Evolutionary conservation across 2,329 filamentous ascomycete species (phyloP).

Genomic region (Ascochyta koolunga): DNA sequence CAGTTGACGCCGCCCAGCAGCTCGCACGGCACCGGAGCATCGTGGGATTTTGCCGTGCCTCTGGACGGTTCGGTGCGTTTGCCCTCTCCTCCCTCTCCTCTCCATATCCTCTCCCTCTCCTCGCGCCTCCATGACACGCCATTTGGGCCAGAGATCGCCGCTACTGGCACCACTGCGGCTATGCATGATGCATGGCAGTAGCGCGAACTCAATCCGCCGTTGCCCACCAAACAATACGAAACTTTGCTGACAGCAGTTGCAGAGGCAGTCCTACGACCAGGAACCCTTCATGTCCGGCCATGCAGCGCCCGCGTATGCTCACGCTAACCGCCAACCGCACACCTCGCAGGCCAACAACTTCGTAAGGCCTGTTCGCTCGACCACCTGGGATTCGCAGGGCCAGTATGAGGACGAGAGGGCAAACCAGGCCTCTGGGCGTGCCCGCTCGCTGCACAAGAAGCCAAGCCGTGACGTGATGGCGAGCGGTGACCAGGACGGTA

Average conservation of each 20-base stretch:
- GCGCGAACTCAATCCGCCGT: slow-evolving; percentile 21
- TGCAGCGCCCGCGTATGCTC: slow-evolving; percentile 31
- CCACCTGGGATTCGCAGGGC: slow-evolving; percentile 40
- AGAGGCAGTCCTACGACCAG: slow-evolving; percentile 40
- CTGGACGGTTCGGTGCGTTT: slow-evolving; percentile 45
- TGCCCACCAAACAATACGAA: slow-evolving; percentile 5
- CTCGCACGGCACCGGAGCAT: slow-evolving; percentile 43
- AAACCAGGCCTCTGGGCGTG: slow-evolving; percentile 43
- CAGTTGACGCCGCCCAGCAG: slow-evolving; percentile 50
- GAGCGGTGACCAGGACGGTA: slow-evolving; percentile 53
- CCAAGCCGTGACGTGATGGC: slow-evolving; percentile 51
- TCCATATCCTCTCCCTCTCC: slow-evolving; percentile 4
- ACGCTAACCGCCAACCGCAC: slow-evolving; percentile 41
- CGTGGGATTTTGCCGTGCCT: slow-evolving; percentile 50
- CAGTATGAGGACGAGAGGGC: slow-evolving; percentile 32
- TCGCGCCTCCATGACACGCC: slow-evolving; percentile 4
- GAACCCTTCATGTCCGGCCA: slow-evolving; percentile 47
- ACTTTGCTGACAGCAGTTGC: slow-evolving; percentile 29
- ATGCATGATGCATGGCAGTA: slow-evolving; percentile 27
- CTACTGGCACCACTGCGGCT: slow-evolving; percentile 31
- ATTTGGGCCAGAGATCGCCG: slow-evolving; percentile 5
- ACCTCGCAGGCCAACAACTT: slow-evolving; percentile 44
- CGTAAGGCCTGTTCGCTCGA: slow-evolving; percentile 36
- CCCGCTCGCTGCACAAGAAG: slow-evolving; percentile 48
- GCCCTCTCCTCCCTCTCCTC: slow-evolving; percentile 1